Conservation (phyloP, 169 alveolate genomes). For the Plasmodium berghei region DNA sequence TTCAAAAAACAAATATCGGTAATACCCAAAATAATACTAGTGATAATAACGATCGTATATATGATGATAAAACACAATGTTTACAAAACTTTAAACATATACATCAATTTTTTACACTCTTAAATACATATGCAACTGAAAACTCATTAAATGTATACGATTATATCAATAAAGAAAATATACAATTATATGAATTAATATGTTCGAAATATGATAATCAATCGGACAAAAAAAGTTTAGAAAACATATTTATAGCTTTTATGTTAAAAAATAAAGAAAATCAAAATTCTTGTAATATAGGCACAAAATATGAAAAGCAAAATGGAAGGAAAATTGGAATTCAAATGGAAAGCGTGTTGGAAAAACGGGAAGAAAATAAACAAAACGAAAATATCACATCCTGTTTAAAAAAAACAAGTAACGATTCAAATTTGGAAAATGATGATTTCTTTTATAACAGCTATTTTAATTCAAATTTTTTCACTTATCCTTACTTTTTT, state of each 20-base stretch:
- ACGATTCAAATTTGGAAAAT: no score
- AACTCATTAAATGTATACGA: constrained; percentile 40
- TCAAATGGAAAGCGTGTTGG: background rate
- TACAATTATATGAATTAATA: constrained; percentile 37
- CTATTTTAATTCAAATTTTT: background rate
- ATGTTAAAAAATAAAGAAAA: constrained; percentile 31
- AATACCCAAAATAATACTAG: background rate
- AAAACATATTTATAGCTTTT: constrained; percentile 13
- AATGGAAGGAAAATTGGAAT: background rate
- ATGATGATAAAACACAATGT: background rate
- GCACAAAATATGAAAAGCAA: background rate
- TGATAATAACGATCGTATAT: background rate
- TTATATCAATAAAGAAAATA: constrained; percentile 42
- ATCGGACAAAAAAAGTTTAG: constrained; percentile 32
- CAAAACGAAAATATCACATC: constrained; percentile 1
- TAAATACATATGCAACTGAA: constrained; percentile 52
- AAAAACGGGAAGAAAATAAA: background rate
- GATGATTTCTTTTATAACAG: background rate
- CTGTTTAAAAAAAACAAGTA: constrained; percentile 2
- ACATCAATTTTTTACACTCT: constrained; percentile 33
- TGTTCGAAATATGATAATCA: constrained; percentile 18
- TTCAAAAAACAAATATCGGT: background rate
- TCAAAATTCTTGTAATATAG: background rate
- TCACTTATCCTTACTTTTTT: background rate
- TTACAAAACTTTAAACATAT: constrained; percentile 31